Base-by-base conservation (phyloP, 441 rosid species). In the Mallotus japonicus region DNA sequence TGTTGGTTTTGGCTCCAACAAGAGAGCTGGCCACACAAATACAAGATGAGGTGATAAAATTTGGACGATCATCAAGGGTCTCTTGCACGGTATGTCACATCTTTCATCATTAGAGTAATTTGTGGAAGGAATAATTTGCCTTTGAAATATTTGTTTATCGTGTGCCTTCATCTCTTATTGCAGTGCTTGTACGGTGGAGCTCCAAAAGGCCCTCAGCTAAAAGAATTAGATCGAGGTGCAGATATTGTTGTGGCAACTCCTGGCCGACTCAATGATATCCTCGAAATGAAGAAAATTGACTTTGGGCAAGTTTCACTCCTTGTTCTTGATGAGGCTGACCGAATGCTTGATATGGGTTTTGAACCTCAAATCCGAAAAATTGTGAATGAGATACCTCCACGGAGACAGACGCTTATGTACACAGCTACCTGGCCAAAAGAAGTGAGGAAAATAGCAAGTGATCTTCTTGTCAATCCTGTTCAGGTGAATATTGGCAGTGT, bases 151-250 rank as follows among this genome's bases (percentile, higher is more conserved):
- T 79, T 8, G 40, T 78, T 44, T 37, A 32, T 79, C 20, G 67
- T 51, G 67, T 76, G 79, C 78, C 67, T 28, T 13, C 19, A 58
- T 47, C 49, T 13, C 47, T 63, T 83, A 28, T 75, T 62, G 47
- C 80, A 95, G 99, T 95, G 99, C 81, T 86, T 95, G 88, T 95
- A 95, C 82, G 99, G 99, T 80, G 98, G 99, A 79, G 98, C 99
- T 69, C 90, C 95, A 8, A 95, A 95, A 86, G 93, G 88, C 66
- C 89, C 91, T 75, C 99, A 95, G 72, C 77, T 92, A 76, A 88
- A 75, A 73, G 97, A 95, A 76, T 75, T 95, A 75, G 97, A 90
- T 62, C 87, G 86, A 62, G 99, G 98, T 71, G 96, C 91, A 54
- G 98, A 95, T 83, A 89, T 95, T 65, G 99, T 95, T 28, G 99